Evolutionary conservation across 2,329 filamentous ascomycete genomes (phyloP).

Genomic region (Pestalotiopsis fici): DNA sequence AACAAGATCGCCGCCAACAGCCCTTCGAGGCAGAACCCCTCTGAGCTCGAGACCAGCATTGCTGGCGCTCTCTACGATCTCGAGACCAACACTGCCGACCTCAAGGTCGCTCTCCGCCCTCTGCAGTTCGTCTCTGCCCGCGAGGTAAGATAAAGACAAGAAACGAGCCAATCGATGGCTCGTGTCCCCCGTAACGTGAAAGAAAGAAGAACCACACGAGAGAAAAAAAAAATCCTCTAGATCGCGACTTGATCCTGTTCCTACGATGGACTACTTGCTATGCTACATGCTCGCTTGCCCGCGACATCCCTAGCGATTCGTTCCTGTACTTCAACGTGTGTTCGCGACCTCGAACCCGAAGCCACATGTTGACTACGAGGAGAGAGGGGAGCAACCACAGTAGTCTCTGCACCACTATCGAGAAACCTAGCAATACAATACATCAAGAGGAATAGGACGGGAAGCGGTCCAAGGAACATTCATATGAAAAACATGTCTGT

Average conservation of each 20-base stretch:
- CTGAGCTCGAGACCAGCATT: conserved; percentile 96
- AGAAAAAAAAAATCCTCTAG: not conserved
- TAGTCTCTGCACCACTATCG: not conserved
- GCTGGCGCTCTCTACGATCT: conserved; percentile 97
- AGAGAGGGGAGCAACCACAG: not conserved
- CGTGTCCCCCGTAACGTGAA: not conserved
- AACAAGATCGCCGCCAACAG: conserved; percentile 99
- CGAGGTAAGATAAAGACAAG: conserved; percentile 76
- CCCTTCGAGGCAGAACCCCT: conserved; percentile 93
- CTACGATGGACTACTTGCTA: conserved; percentile 8
- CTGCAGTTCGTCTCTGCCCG: conserved; percentile 98
- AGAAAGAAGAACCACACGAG: not conserved
- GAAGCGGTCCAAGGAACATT: conserved; percentile 71
- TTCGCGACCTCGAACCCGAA: conserved; percentile 6
- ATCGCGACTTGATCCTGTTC: conserved; percentile 9
- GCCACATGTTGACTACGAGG: not conserved
- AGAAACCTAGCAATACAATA: not conserved
- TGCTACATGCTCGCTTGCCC: not conserved
- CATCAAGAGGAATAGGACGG: conserved; percentile 65
- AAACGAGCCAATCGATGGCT: not conserved
- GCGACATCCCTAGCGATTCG: conserved; percentile 12
- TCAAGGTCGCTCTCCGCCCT: conserved; percentile 93
- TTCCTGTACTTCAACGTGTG: conserved; percentile 8
- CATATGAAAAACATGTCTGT: conserved; percentile 23
- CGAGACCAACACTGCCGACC: conserved; percentile 98